Evolutionary conservation across 371 early-diverging fungal genomes (phyloP).

Genomic region (Mucor irregularis): DNA sequence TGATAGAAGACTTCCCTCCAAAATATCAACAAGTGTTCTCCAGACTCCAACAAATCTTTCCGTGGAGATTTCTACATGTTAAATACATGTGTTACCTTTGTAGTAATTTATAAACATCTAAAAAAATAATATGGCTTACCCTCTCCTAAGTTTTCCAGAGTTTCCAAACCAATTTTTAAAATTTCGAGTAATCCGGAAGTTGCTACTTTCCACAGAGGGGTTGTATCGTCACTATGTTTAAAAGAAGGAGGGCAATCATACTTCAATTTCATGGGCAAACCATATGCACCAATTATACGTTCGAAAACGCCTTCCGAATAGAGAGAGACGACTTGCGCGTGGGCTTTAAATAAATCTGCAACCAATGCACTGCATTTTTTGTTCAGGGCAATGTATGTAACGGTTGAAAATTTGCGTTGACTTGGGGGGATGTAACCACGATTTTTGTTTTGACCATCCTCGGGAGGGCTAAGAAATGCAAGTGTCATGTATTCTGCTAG

Average conservation of each 20-base stretch:
- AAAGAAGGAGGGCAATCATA: conserved; percentile 78
- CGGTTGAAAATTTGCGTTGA: conserved; percentile 46
- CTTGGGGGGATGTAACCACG: conserved; percentile 33
- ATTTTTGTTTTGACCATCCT: conserved; percentile 19
- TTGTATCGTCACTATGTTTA: conserved; percentile 67
- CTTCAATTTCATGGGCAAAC: conserved; percentile 73
- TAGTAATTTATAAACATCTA: neutral
- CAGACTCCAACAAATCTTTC: conserved; percentile 67
- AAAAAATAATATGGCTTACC: conserved; percentile 32
- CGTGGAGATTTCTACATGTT: conserved; percentile 53
- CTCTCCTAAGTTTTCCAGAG: conserved; percentile 56
- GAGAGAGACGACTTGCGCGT: conserved; percentile 48
- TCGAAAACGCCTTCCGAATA: conserved; percentile 75
- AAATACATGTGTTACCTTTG: conserved; percentile 1
- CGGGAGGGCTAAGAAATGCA: conserved; percentile 47
- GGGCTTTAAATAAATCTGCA: conserved; percentile 56
- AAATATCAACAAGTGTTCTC: conserved; percentile 65
- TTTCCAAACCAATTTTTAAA: conserved; percentile 59
- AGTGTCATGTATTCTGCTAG: conserved; percentile 55
- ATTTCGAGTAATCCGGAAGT: conserved; percentile 69
- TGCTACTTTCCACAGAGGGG: conserved; percentile 77
- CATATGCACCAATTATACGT: conserved; percentile 61
- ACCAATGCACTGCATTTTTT: conserved; percentile 64
- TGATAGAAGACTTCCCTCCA: conserved; percentile 73
- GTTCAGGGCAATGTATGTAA: conserved; percentile 76